Conservation (phyloP, 805 yeast species). For the Wickerhamomyces pijperi region DNA sequence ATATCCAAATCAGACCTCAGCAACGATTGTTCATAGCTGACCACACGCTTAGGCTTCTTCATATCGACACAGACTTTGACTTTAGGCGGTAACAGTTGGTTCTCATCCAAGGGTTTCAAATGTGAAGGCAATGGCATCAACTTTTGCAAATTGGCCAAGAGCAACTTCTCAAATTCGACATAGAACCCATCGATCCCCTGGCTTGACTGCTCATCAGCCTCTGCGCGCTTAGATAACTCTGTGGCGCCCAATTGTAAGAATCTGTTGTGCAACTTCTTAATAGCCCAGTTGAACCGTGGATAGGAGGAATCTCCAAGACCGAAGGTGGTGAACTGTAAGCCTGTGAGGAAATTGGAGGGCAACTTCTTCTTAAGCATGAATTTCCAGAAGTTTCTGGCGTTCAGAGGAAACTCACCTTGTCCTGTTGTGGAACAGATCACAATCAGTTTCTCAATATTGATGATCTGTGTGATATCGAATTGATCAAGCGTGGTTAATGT, state of each 20-base stretch:
- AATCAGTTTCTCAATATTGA: conserved; percentile 35
- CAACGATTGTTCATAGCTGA: no score
- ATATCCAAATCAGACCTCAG: conserved; percentile 1
- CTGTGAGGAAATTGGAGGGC: conserved; percentile 48
- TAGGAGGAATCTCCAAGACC: conserved; percentile 94
- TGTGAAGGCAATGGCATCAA: conserved; percentile 25
- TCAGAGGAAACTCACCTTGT: conserved; percentile 86
- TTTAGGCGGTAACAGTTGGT: conserved; percentile 28
- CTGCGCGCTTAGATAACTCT: conserved; percentile 65
- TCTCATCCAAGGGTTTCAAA: conserved; percentile 21
- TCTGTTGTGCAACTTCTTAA: conserved; percentile 70
- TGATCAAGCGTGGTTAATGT: conserved; percentile 46
- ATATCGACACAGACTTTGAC: conserved; percentile 17
- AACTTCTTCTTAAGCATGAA: conserved; percentile 59
- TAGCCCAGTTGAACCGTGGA: conserved; percentile 81
- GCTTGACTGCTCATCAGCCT: conserved; percentile 77
- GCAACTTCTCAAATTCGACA: conserved; percentile 55
- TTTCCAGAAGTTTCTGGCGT: conserved; percentile 64
- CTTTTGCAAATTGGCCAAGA: conserved; percentile 26
- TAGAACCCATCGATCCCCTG: conserved; percentile 72
- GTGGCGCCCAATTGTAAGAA: conserved; percentile 70
- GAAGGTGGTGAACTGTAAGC: conserved; percentile 56
- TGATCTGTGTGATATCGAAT: conserved; percentile 42
- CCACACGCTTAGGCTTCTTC: conserved; percentile 18
- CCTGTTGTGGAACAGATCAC: conserved; percentile 85